phyloP scores from a whole-genome alignment of 1,284 basidiomycete genomes.

The Phenoliferia sp. region DNA sequence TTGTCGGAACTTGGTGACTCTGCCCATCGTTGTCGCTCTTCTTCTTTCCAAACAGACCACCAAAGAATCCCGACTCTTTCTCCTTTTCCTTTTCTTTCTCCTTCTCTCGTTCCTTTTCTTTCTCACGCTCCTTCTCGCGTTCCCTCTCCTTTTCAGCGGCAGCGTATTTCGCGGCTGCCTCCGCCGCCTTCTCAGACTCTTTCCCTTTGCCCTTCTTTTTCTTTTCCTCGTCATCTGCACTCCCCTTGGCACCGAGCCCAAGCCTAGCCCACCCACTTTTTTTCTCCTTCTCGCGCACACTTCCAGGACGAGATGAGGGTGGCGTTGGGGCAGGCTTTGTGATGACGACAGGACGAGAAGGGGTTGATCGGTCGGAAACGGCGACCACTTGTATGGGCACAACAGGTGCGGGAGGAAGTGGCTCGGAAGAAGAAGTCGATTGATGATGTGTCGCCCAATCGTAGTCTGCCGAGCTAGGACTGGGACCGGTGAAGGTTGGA shows the following conservation, averaged over 20 bases:
- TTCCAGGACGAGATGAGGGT: constrained; percentile 42
- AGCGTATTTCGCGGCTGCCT: constrained; percentile 1
- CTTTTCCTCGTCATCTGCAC: constrained; percentile 47
- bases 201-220: constrained; percentile 42
- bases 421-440: constrained; percentile 41
- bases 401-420: not conserved
- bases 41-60: constrained; percentile 80
- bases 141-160: constrained; percentile 1
- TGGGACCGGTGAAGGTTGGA: constrained; percentile 34
- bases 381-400: not conserved
- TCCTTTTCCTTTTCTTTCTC: constrained; percentile 3
- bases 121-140: constrained; percentile 6
- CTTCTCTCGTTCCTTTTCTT: constrained; percentile 48
- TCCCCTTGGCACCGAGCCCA: constrained; percentile 16
- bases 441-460: constrained; percentile 28
- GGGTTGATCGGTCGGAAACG: not conserved
- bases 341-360: constrained; percentile 14
- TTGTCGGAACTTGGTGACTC: not conserved
- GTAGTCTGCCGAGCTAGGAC: constrained; percentile 25
- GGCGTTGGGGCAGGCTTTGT: constrained; percentile 38
- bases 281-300: constrained; percentile 56
- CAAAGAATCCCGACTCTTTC: constrained; percentile 61
- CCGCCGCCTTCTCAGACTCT: constrained; percentile 40
- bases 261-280: constrained; percentile 55
- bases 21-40: constrained; percentile 58